Evolutionary conservation across 1,139 yeast species (phyloP).

Genomic region (Protomyces inouyei): DNA sequence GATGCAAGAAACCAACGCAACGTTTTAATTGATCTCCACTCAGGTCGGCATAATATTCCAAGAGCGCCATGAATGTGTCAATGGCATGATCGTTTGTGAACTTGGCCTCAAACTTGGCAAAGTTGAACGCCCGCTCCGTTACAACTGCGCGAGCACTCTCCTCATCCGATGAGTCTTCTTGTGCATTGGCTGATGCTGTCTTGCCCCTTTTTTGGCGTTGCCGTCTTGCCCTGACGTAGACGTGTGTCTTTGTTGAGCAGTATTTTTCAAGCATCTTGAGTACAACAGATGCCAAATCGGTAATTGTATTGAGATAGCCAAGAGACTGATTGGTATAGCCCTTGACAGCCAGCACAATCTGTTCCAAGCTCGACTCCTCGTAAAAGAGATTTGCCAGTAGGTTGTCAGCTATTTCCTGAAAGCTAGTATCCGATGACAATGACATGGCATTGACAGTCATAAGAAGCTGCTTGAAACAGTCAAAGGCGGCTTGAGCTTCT

Average conservation of each 20-base stretch:
- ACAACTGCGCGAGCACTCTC: conserved; percentile 39
- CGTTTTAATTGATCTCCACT: conserved; percentile 56
- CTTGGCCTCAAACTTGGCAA: conserved; percentile 41
- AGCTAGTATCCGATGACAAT: conserved; percentile 43
- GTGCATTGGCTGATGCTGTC: conserved; percentile 36
- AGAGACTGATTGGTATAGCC: conserved; percentile 51
- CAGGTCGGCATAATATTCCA: conserved; percentile 58
- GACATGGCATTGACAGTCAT: conserved; percentile 26
- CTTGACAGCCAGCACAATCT: conserved; percentile 57
- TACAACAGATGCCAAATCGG: conserved; percentile 63
- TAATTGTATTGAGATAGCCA: conserved; percentile 48
- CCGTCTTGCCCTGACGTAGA: conserved; percentile 35
- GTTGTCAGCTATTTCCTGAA: conserved; percentile 48
- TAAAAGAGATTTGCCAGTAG: conserved; percentile 57
- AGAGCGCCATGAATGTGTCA: conserved; percentile 51
- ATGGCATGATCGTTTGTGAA: conserved; percentile 40
- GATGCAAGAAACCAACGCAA: conserved; percentile 65
- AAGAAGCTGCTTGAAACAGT: conserved; percentile 63
- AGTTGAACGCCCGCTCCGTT: conserved; percentile 54
- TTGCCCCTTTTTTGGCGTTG: conserved; percentile 35
- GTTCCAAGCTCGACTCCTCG: conserved; percentile 58
- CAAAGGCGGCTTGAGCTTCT: conserved; percentile 65
- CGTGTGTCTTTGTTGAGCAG: conserved; percentile 51
- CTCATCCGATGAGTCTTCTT: conserved; percentile 43
- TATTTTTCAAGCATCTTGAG: conserved; percentile 65